These are phyloP conservation scores for Domatiomyces catenatus DNA, from an alignment of 2,329 filamentous ascomycete species.

Conservation along the genomic window DNA sequence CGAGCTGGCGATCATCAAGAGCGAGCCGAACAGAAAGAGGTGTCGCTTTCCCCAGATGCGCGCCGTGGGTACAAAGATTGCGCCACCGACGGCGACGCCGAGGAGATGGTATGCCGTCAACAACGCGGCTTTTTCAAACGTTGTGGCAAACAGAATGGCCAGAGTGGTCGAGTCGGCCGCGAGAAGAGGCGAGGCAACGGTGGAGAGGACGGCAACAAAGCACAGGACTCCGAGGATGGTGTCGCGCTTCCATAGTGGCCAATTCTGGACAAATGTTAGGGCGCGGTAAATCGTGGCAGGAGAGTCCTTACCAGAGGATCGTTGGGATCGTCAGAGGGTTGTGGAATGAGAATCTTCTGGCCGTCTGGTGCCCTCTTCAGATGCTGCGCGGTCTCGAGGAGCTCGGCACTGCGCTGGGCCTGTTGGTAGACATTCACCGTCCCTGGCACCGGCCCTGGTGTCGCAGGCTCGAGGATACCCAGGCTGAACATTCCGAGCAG, in stretches of 20 bases:
- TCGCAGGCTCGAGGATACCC: conserved; percentile 14
- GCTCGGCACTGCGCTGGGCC: conserved; percentile 11
- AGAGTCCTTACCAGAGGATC: conserved; percentile 56
- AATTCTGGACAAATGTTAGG: conserved; percentile 40
- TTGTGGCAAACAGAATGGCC: conserved; percentile 46
- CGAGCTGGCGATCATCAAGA: conserved; percentile 58
- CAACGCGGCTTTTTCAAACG: conserved; percentile 62
- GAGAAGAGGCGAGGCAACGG: conserved; percentile 69
- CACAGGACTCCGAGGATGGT: conserved; percentile 65
- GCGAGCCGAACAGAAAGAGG: conserved; percentile 61
- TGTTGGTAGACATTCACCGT: conserved; percentile 16
- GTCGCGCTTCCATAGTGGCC: conserved; percentile 77
- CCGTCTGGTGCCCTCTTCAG: conserved; percentile 62
- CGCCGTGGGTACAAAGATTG: conserved; percentile 74
- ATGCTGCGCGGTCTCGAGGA: conserved; percentile 22
- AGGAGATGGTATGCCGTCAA: conserved; percentile 78
- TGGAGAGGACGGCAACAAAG: conserved; percentile 65
- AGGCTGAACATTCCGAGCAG: background rate
- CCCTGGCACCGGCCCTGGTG: conserved; percentile 14
- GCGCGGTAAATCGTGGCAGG: background rate
- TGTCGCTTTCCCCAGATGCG: conserved; percentile 89
- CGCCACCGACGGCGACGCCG: conserved; percentile 64
- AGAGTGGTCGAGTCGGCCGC: conserved; percentile 76
- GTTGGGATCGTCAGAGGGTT: conserved; percentile 80
- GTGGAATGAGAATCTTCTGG: conserved; percentile 69